phyloP scores from a whole-genome alignment of 371 early-diverging fungal species.

The Mortierella sp. region DNA sequence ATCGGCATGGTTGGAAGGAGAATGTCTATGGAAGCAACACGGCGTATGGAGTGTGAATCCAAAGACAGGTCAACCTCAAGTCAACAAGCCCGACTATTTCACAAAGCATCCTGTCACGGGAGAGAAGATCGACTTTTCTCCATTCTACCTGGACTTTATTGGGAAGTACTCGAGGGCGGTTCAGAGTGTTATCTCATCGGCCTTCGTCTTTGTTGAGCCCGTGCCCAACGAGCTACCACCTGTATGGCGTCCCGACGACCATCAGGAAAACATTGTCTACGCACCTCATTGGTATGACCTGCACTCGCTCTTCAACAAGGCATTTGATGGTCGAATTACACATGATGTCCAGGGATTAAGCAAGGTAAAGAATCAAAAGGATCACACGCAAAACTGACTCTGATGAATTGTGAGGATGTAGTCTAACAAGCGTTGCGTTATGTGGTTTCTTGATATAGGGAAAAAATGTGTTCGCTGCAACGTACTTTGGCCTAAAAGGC shows the following conservation, averaged over 20 bases:
- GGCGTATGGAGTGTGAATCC: conserved; percentile 78
- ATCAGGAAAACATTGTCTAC: conserved; percentile 71
- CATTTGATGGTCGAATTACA: conserved; percentile 76
- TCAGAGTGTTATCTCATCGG: conserved; percentile 61
- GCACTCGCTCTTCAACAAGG: conserved; percentile 78
- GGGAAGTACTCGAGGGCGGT: conserved; percentile 70
- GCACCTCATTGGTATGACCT: conserved; percentile 91
- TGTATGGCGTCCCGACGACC: conserved; percentile 62
- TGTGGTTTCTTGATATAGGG: conserved; percentile 53
- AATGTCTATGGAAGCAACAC: conserved; percentile 81
- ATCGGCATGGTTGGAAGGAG: conserved; percentile 71
- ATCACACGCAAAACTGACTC: background rate
- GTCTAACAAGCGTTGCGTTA: background rate
- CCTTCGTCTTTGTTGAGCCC: conserved; percentile 80
- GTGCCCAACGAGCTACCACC: conserved; percentile 82
- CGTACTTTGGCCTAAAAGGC: conserved; percentile 83
- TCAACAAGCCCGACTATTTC: conserved; percentile 73
- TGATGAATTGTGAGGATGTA: background rate
- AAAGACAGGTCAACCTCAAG: conserved; percentile 61
- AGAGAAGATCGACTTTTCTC: conserved; percentile 65
- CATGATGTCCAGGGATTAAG: conserved; percentile 81
- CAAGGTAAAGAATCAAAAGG: conserved; percentile 56
- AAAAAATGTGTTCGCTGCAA: conserved; percentile 76
- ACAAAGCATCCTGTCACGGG: conserved; percentile 69
- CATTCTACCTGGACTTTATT: conserved; percentile 78